Evolutionary conservation across 2,329 filamentous ascomycete species (phyloP).

Genomic region (Metarhizium rileyi): DNA sequence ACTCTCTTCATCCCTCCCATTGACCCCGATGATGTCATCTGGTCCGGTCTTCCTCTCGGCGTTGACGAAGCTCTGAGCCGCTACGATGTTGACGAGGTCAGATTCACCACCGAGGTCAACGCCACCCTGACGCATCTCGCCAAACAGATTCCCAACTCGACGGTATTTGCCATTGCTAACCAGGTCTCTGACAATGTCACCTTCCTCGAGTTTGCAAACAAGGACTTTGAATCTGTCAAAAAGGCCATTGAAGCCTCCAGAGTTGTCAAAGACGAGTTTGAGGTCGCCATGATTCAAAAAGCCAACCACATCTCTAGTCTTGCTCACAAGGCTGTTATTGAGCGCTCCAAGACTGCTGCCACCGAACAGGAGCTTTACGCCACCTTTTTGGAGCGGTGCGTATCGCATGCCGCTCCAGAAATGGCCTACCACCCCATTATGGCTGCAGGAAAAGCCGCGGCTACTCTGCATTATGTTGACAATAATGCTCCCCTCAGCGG

Average conservation of each 20-base stretch:
- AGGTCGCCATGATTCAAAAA: conserved; percentile 62
- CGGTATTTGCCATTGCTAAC: conserved; percentile 67
- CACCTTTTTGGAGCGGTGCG: conserved; percentile 65
- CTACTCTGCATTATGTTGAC: conserved; percentile 79
- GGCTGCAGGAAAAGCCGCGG: conserved; percentile 68
- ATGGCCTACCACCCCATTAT: conserved; percentile 86
- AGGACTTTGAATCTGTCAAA: conserved; percentile 47
- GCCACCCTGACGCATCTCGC: conserved; percentile 51
- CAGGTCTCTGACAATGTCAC: conserved; percentile 65
- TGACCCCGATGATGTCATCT: conserved; percentile 83
- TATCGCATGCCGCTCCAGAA: conserved; percentile 65
- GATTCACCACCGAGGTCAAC: conserved; percentile 65
- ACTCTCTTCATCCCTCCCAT: conserved; percentile 88
- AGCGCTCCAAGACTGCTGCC: conserved; percentile 49
- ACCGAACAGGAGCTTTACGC: conserved; percentile 82
- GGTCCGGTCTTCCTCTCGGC: conserved; percentile 79
- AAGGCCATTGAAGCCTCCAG: conserved; percentile 58
- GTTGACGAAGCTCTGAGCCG: conserved; percentile 61
- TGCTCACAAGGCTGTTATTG: conserved; percentile 55
- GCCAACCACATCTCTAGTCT: conserved; percentile 61
- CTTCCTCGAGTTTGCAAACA: conserved; percentile 59
- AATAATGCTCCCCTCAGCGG: conserved; percentile 61
- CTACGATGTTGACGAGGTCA: conserved; percentile 76
- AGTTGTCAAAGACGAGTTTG: conserved; percentile 65
- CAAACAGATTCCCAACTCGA: conserved; percentile 24